Evolutionary conservation across 305 asterid genomes (phyloP), one percentile per base, ranked within the genome.

Genomic region (Fraxinus latifolia): DNA sequence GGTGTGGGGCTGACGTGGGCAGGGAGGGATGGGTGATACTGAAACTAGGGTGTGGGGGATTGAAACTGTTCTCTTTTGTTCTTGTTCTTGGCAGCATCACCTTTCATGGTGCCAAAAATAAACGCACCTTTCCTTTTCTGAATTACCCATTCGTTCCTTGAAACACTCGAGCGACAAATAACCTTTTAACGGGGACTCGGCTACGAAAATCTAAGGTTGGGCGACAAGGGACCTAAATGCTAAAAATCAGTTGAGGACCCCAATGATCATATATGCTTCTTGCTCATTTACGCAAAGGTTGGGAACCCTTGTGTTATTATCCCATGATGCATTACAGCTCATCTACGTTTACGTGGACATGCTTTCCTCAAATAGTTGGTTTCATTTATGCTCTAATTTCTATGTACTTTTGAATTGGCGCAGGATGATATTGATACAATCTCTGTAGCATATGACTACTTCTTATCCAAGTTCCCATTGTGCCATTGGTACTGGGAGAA

Each of bases 401-500:
- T 60, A 32, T 4, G 31, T 78, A 73, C 68, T 77, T 78, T 76
- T 75, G 83, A 65, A 55, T 78, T 87, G 77, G 79, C 81, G 87
- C 94, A 95, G 99, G 97, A 91, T 86, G 90, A 91, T 86, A 88
- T 87, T 65, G 88, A 90, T 90, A 77, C 86, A 17, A 87, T 93
- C 81, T 91, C 95, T 84, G 82, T 87, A 79, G 95, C 93, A 65
- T 95, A 92, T 84, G 97, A 92, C 77, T 84, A 93, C 76, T 88
- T 95, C 88, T 85, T 95, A 89, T 87, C 91, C 36, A 88, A 75
- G 71, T 95, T 89, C 86, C 99, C 97, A 33, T 83, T 93, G 90
- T 95, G 99, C 87, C 97, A 95, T 81, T 92, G 98, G 97, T 92
- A 91, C 80, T 88, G 95, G 95, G 90, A 86, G 74, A 91, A 88